Evolutionary conservation across 2,329 filamentous ascomycete genomes (phyloP).

Genomic region (Penicillium brasilianum): DNA sequence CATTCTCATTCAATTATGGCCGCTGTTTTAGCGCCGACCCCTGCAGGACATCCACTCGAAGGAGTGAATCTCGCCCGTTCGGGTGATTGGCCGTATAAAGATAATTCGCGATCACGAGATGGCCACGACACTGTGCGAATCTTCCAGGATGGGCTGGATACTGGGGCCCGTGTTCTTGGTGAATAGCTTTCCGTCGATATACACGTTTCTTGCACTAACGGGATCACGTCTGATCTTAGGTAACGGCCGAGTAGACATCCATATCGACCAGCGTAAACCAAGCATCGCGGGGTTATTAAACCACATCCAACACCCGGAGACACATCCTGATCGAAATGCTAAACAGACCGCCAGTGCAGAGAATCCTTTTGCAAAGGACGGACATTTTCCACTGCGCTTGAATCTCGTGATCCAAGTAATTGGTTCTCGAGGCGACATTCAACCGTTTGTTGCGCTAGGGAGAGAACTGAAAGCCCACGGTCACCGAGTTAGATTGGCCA

Average conservation of each 20-base stretch:
- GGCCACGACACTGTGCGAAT: neutral
- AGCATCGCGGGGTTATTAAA: conserved; percentile 27
- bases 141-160: conserved; percentile 1
- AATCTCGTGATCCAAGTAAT: conserved; percentile 78
- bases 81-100: neutral
- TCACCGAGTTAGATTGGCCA: conserved; percentile 74
- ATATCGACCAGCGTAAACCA: conserved; percentile 25
- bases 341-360: neutral
- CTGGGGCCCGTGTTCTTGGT: conserved; percentile 4
- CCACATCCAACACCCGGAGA: conserved; percentile 14
- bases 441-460: conserved; percentile 74
- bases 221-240: conserved; percentile 14
- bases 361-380: neutral
- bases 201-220: neutral
- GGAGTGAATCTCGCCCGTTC: neutral
- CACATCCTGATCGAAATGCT: conserved; percentile 12
- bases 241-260: conserved; percentile 30
- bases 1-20: neutral
- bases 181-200: neutral
- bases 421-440: conserved; percentile 74
- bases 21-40: neutral
- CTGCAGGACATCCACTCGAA: neutral
- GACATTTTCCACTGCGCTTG: conserved; percentile 8
- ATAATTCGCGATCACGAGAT: neutral
- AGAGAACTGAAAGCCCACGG: conserved; percentile 68